Base-by-base conservation (phyloP, 202 grass and related monocot genomes). In the Cymbopogon flexuosus region DNA sequence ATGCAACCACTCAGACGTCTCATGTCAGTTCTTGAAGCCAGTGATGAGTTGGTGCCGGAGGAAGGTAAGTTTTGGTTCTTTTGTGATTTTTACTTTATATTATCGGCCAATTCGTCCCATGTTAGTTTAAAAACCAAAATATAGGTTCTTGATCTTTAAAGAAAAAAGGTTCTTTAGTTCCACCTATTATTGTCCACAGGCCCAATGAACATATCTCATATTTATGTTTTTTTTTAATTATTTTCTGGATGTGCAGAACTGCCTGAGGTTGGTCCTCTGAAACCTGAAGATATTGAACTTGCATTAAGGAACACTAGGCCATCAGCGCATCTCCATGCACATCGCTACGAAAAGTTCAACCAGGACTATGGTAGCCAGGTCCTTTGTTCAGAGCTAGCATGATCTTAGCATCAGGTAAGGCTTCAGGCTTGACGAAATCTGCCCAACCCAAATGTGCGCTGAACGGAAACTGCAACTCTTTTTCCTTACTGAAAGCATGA, bases 1-100 rank as follows among this genome's bases (percentile, higher is more conserved):
- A 98, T 98, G 95, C 92, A 98, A 45, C 95, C 92, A 68, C 61
- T 98, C 37, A 91, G 90, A 82, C 85, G 90, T 65, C 66, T 98
- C 35, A 95, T 98, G 86, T 30, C 77, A 31, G 73, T 89, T 85
- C 92, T 98, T 23, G 95, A 95, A 81, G 77, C 73, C 62, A 88
- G 79, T 31, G 51, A 94, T 57, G 86, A 91, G 15, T 36, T 82
- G 37, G 60, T 89, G 49, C 71, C 87, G 2, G 92, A 91, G 71
- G 88, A 98, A 80, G 95, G 95, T 91, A 68, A 79, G 86, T 66
- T 87, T 79, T 52, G n/a, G 13, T 79, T 63, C 42, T 78, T 2
- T 43, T 30, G 0, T 12, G 27, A 15, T 9, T 72, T 23, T 37
- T 49, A 37, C 15, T 24, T n/a, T 47, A 39, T 35, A 54, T 33